A percentile compares a stretch with the other conserved stretches of the same genome.
These are phyloP conservation scores for Pittosporum tobira DNA, from an alignment of 129 eudicot genomes.

Conservation along the genomic window DNA sequence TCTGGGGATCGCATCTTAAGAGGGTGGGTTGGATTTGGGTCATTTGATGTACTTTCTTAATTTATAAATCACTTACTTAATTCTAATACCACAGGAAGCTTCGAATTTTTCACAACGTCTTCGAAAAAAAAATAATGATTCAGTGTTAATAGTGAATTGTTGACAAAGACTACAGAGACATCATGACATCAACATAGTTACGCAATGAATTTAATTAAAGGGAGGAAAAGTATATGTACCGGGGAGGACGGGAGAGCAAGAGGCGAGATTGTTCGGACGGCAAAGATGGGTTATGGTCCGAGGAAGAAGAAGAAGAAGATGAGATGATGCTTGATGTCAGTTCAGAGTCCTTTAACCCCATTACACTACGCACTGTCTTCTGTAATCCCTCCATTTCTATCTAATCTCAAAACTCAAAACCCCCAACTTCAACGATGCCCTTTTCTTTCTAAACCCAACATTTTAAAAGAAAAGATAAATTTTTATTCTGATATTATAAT, in stretches of 20 bases:
- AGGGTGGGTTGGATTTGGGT: neutral
- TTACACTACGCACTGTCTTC: conserved; percentile 23
- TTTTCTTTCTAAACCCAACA: too few species aligned
- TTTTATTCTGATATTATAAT: too few species aligned
- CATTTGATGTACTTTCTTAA: too few species aligned
- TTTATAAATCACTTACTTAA: too few species aligned
- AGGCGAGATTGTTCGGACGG: conserved; percentile 21
- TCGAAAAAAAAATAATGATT: neutral
- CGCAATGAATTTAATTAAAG: too few species aligned
- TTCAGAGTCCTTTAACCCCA: conserved; percentile 21
- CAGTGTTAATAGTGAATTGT: neutral
- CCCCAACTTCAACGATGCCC: too few species aligned
- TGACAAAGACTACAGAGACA: neutral
- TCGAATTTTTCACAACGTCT: too few species aligned
- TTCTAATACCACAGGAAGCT: too few species aligned
- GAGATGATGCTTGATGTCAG: conserved; percentile 13
- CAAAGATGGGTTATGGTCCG: conserved; percentile 7
- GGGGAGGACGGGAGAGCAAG: conserved; percentile 23
- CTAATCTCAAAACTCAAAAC: neutral
- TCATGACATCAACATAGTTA: neutral
- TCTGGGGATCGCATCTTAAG: too few species aligned
- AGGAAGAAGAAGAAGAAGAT: conserved; percentile 8
- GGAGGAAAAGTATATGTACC: conserved; percentile 6
- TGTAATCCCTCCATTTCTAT: conserved; percentile 26
- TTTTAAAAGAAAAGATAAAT: too few species aligned